Percentiles rank a stretch among this genome's conserved stretches.
phyloP scores from a whole-genome alignment of 805 yeast genomes.

The Yarrowia osloensis region DNA sequence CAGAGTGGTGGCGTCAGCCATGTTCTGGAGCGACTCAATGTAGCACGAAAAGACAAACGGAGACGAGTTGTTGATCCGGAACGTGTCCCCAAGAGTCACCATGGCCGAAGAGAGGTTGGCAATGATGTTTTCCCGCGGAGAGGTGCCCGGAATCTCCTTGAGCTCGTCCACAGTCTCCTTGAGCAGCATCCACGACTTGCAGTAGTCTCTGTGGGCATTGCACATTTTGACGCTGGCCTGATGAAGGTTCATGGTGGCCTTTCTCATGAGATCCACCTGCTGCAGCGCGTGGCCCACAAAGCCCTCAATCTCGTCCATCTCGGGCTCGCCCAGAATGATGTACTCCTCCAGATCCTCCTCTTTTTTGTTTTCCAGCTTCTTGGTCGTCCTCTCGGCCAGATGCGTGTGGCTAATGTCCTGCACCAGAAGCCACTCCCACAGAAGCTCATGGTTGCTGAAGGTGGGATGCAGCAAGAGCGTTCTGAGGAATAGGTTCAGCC shows the following conservation, averaged over 20 bases:
- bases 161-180: conserved; percentile 3
- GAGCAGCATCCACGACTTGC: conserved; percentile 22
- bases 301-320: conserved; percentile 35
- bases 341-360: conserved; percentile 36
- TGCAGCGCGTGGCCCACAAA: conserved; percentile 37
- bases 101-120: conserved; percentile 3
- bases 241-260: conserved; percentile 28
- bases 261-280: conserved; percentile 33
- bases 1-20: conserved; percentile 22
- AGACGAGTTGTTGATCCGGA: conserved; percentile 4
- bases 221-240: conserved; percentile 21
- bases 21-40: conserved; percentile 28
- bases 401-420: conserved; percentile 36
- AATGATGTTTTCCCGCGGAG: neutral
- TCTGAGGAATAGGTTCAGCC: conserved; percentile 53
- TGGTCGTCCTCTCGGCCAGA: conserved; percentile 37
- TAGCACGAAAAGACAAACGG: conserved; percentile 27
- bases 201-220: conserved; percentile 21
- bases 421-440: conserved; percentile 48
- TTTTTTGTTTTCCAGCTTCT: conserved; percentile 37
- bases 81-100: conserved; percentile 2
- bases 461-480: conserved; percentile 47
- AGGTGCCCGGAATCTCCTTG: neutral
- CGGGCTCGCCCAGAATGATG: conserved; percentile 33
- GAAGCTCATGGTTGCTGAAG: conserved; percentile 43